These are phyloP conservation scores for Gypsophila paniculata DNA, from an alignment of 179 eudicot species.

Conservation along the genomic window DNA sequence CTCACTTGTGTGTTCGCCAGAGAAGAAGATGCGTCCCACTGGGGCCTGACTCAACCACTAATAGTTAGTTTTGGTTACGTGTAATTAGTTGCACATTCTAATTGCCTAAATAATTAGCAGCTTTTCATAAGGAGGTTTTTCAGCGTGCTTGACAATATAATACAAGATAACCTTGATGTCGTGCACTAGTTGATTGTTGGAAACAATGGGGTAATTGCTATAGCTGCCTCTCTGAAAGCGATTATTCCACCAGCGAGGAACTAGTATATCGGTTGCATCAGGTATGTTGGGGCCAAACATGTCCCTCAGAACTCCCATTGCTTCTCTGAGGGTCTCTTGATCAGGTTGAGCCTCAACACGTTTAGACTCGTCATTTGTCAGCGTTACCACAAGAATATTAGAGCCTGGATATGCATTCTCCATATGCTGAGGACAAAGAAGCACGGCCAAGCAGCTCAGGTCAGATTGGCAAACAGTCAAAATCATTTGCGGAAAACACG, in stretches of 20 bases:
- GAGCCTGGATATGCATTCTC: constrained; percentile 90
- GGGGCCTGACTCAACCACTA: constrained; percentile 46
- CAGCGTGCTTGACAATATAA: neutral
- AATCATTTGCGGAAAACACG: neutral
- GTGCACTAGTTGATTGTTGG: constrained; percentile 48
- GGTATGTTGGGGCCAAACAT: constrained; percentile 85
- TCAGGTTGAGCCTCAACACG: constrained; percentile 77
- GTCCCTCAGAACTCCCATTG: constrained; percentile 74
- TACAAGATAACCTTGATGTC: constrained; percentile 51
- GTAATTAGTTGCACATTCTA: neutral
- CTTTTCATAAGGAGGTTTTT: neutral
- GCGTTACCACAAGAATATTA: constrained; percentile 77
- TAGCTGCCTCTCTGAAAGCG: constrained; percentile 86
- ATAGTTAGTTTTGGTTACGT: neutral
- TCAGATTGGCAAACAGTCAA: neutral
- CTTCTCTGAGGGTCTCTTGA: constrained; percentile 68
- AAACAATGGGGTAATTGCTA: constrained; percentile 71
- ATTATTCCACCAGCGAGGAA: constrained; percentile 87
- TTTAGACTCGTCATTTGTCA: constrained; percentile 81
- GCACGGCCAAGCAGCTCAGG: neutral
- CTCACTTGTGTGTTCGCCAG: constrained; percentile 92
- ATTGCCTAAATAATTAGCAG: neutral
- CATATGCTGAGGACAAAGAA: constrained; percentile 66
- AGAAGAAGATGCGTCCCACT: constrained; percentile 64
- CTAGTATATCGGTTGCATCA: constrained; percentile 65